Conservation (phyloP, 2,329 filamentous ascomycete species). For the Aspergillus sojae region DNA sequence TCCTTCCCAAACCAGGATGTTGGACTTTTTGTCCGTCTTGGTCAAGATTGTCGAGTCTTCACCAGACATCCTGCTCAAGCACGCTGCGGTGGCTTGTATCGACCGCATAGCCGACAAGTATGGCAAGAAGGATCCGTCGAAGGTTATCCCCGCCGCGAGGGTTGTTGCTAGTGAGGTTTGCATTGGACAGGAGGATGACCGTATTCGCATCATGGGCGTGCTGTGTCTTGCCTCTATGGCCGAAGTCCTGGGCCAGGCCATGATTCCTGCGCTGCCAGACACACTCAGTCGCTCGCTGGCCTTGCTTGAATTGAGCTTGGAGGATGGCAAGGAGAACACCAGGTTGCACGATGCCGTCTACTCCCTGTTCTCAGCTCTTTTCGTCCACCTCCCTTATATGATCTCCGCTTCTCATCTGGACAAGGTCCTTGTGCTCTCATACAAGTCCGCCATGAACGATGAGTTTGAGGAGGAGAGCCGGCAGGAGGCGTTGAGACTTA, state of each 20-base stretch:
- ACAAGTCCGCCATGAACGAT: slow-evolving; percentile 67
- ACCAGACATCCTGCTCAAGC: slow-evolving; percentile 73
- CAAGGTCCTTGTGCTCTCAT: slow-evolving; percentile 71
- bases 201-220: slow-evolving; percentile 79
- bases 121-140: slow-evolving; percentile 83
- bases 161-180: slow-evolving; percentile 77
- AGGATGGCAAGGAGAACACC: slow-evolving; percentile 55
- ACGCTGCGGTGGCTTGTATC: slow-evolving; percentile 84
- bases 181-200: slow-evolving; percentile 71
- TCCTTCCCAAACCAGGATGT: slow-evolving; percentile 68
- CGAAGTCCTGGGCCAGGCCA: slow-evolving; percentile 82
- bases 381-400: slow-evolving; percentile 88
- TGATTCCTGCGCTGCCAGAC: slow-evolving; percentile 78
- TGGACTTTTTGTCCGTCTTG: slow-evolving; percentile 78
- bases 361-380: slow-evolving; percentile 74
- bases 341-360: slow-evolving; percentile 81
- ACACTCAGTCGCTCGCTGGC: slow-evolving; percentile 72
- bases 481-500: slow-evolving; percentile 68
- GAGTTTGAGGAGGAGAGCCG: slow-evolving; percentile 67
- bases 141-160: slow-evolving; percentile 72
- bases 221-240: slow-evolving; percentile 87
- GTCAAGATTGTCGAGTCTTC: slow-evolving; percentile 75
- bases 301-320: slow-evolving; percentile 69
- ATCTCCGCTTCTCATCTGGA: slow-evolving; percentile 75
- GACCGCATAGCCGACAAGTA: slow-evolving; percentile 94